phyloP scores from a whole-genome alignment of 2,329 filamentous ascomycete species.

The Plectosphaerella sp. region DNA sequence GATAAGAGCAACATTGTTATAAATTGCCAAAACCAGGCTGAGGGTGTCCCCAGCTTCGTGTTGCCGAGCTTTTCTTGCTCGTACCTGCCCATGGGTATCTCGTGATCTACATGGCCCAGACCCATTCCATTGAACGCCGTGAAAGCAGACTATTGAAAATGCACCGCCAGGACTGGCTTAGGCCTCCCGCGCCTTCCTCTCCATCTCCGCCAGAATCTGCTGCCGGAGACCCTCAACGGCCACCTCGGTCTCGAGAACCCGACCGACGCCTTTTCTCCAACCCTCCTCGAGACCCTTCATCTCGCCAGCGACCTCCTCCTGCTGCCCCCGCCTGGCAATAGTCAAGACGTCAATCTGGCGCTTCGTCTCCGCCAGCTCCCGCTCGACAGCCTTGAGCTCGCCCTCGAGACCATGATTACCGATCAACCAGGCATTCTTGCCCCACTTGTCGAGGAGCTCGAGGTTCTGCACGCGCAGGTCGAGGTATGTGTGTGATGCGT shows the following conservation, averaged over 20 bases:
- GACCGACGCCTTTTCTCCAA: slow-evolving; percentile 75
- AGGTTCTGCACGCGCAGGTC: slow-evolving; percentile 51
- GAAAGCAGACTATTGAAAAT: not conserved
- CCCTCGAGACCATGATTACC: slow-evolving; percentile 77
- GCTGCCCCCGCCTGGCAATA: slow-evolving; percentile 60
- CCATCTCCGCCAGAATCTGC: slow-evolving; percentile 62
- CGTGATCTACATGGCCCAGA: not conserved
- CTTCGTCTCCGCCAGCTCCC: slow-evolving; percentile 65
- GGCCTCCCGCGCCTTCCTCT: not conserved
- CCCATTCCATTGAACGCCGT: not conserved
- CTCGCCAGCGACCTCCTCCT: slow-evolving; percentile 70
- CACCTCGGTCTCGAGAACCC: slow-evolving; percentile 80
- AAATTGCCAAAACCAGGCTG: not conserved
- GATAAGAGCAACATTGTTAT: slow-evolving; percentile 8
- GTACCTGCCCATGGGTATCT: not conserved
- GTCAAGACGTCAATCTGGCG: slow-evolving; percentile 71
- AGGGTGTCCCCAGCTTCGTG: not conserved
- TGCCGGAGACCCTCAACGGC: slow-evolving; percentile 69
- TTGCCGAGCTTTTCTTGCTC: slow-evolving; percentile 24
- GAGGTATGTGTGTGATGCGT: slow-evolving; percentile 49
- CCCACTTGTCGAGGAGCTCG: slow-evolving; percentile 70
- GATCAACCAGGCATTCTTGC: slow-evolving; percentile 89
- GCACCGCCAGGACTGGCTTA: not conserved
- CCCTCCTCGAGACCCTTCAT: slow-evolving; percentile 67
- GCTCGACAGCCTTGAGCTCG: slow-evolving; percentile 64